Conservation (phyloP, 1,284 basidiomycete genomes). For the Hemileia vastatrix region DNA sequence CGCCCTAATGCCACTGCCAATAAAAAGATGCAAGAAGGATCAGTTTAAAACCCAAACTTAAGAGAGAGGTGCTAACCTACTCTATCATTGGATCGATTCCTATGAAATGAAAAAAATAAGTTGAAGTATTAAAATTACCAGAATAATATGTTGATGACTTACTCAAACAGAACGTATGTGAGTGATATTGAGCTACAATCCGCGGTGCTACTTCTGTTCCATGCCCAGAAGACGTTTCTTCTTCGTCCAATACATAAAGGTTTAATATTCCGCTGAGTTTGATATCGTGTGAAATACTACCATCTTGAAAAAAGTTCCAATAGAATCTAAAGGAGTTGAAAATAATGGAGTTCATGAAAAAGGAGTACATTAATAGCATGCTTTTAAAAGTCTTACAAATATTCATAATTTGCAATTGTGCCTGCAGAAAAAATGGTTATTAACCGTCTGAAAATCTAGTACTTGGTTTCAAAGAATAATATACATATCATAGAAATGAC, state of each 20-base stretch:
- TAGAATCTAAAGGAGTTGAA: constrained; percentile 7
- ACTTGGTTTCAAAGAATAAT: neutral
- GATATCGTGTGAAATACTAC: constrained; percentile 9
- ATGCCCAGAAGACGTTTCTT: constrained; percentile 52
- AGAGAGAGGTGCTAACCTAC: constrained; percentile 48
- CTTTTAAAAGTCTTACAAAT: constrained; percentile 16
- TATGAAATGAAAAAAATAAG: constrained; percentile 30
- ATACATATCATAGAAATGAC: constrained; percentile 78
- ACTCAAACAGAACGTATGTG: constrained; percentile 42
- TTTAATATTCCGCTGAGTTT: constrained; percentile 58
- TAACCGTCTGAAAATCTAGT: constrained; percentile 57
- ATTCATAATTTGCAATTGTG: constrained; percentile 20
- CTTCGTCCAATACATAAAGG: constrained; percentile 44
- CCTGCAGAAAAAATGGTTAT: constrained; percentile 49
- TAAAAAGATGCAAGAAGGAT: neutral
- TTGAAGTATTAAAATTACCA: constrained; percentile 37
- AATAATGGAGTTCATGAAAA: too few species aligned
- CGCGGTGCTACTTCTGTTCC: constrained; percentile 73
- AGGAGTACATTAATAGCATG: too few species aligned
- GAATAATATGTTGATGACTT: neutral
- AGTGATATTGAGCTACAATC: constrained; percentile 80
- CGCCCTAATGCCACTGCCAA: neutral
- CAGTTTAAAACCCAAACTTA: neutral
- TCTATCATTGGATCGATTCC: constrained; percentile 81
- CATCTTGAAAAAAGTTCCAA: constrained; percentile 23